Percentiles rank a stretch among this genome's conserved stretches.
These are phyloP conservation scores for Kockovaella imperatae DNA, from an alignment of 768 basidiomycete species.

Conservation along the genomic window DNA sequence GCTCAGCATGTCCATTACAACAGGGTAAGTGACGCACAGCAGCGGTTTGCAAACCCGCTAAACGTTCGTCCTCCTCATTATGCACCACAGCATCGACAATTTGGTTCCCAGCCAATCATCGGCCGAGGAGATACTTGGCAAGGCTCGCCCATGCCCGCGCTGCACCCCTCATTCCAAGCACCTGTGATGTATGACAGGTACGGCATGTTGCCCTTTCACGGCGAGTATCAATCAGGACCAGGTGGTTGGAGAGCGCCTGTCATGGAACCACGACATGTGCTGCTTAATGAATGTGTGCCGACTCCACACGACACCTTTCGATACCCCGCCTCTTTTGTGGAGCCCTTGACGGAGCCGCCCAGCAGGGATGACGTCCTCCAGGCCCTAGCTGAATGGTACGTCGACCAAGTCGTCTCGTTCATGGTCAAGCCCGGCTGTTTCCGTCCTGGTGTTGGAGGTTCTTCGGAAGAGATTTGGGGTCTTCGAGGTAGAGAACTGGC, in stretches of 20 bases:
- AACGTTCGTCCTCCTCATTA: too few relatives aligned
- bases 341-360: background rate
- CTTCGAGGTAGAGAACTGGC: conserved; percentile 17
- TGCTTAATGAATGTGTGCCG: conserved; percentile 11
- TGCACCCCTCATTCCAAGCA: too few relatives aligned
- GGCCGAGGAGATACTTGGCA: too few relatives aligned
- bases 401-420: conserved; percentile 21
- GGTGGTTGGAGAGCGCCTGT: conserved; percentile 13
- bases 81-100: too few relatives aligned
- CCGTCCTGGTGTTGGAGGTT: conserved; percentile 30
- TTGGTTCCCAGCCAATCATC: too few relatives aligned
- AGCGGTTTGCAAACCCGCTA: too few relatives aligned
- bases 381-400: conserved; percentile 30
- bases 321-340: conserved; percentile 12
- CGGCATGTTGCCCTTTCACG: too few relatives aligned
- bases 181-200: too few relatives aligned
- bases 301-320: conserved; percentile 22
- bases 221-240: background rate
- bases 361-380: conserved; percentile 4
- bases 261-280: conserved; percentile 8
- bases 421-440: conserved; percentile 24
- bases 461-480: conserved; percentile 24
- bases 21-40: too few relatives aligned
- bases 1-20: too few relatives aligned
- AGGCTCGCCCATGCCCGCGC: too few relatives aligned